These are phyloP conservation scores for Suhomyces yuchorum DNA, from an alignment of 1,139 yeast genomes.

Conservation along the genomic window DNA sequence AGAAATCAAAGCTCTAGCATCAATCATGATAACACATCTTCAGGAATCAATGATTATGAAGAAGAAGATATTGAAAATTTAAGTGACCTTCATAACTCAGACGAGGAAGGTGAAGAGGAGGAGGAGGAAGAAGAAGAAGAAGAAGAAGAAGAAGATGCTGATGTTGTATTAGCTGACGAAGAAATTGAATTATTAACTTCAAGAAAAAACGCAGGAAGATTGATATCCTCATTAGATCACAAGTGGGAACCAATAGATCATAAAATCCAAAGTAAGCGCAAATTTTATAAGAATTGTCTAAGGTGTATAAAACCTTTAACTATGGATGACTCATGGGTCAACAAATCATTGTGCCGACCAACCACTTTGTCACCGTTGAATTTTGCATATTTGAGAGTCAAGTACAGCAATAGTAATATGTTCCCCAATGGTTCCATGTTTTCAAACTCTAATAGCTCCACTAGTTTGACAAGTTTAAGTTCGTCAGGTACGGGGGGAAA, in stretches of 20 bases:
- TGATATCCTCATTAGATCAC: slow-evolving; percentile 8
- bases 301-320: slow-evolving; percentile 60
- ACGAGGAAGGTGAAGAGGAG: slow-evolving; percentile 38
- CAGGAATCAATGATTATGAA: slow-evolving; percentile 24
- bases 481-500: slow-evolving; percentile 11
- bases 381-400: slow-evolving; percentile 27
- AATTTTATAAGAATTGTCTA: slow-evolving; percentile 53
- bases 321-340: slow-evolving; percentile 57
- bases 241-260: slow-evolving; percentile 53
- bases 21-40: background rate
- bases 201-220: background rate
- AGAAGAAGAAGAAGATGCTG: slow-evolving; percentile 23
- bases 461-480: slow-evolving; percentile 24
- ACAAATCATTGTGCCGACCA: slow-evolving; percentile 49
- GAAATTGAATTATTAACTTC: slow-evolving; percentile 16
- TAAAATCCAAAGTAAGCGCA: slow-evolving; percentile 43
- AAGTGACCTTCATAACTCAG: slow-evolving; percentile 40
- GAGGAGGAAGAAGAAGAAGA: slow-evolving; percentile 27
- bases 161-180: slow-evolving; percentile 21
- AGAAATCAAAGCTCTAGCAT: background rate
- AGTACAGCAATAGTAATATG: slow-evolving; percentile 18
- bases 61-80: slow-evolving; percentile 35
- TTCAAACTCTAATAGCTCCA: slow-evolving; percentile 18
- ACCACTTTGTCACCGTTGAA: slow-evolving; percentile 37
- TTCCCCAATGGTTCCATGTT: slow-evolving; percentile 10